Evolutionary conservation across 352 stramenopile species (phyloP), one percentile per base, ranked within the genome.

Genomic region (Phytopythium ostracodes): DNA sequence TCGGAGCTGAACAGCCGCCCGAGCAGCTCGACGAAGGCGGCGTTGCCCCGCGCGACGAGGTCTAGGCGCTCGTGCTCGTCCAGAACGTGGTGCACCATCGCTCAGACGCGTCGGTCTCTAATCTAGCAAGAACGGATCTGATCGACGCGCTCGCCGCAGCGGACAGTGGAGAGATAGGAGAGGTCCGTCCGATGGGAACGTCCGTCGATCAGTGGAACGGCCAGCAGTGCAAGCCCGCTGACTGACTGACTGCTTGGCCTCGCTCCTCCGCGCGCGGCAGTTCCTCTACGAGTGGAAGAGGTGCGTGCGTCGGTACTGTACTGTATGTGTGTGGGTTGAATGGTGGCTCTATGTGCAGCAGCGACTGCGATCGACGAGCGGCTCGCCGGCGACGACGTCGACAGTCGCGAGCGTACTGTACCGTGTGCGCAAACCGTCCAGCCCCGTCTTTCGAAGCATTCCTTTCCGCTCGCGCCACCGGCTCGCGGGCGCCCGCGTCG

Each of bases 21-120:
- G 29, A 84, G 72, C 27, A 73, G 65, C 60, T 83, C 72, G 18
- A 76, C 57, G 67, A 84, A 87, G 47, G 77, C 64, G 52, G 61
- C 47, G 56, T 83, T 64, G 15, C 68, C 72, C n/a, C 78, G 72
- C 20, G 68, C 62, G 20, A 87, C 62, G 24, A 84, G 68, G 38
- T 77, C 57, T n/a, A 65, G 59, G 15, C 71, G 75, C 62, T 84
- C 77, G 52, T 71, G 61, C 33, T 76, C 73, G 33, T 75, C 72
- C 5, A 80, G 42, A 25, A 75, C 53, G 58, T 70, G 63, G 24
- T 59, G 49, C 27, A 47, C 38, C 69, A 73, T 79, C 22, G 4
- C 22, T 24, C 20, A 17, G 50, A 1, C 17, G 27, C 15, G 12
- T 38, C 29, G 33, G 27, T 49, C 33, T 38, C 10, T 14, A 38